phyloP scores from a whole-genome alignment of 2,329 filamentous ascomycete genomes.

The Monilinia vaccinii-corymbosi region DNA sequence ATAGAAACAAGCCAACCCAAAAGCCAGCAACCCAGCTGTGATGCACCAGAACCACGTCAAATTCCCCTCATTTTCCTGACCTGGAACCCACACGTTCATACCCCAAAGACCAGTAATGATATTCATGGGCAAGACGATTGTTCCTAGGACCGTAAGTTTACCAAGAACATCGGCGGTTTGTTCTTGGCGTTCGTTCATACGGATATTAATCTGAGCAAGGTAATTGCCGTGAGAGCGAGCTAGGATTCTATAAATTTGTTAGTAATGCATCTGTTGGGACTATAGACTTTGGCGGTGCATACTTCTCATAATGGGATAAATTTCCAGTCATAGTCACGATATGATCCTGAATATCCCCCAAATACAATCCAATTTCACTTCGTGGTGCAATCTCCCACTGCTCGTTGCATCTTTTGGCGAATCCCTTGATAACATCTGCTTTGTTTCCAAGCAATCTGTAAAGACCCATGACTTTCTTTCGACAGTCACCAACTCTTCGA shows the following conservation, averaged over 20 bases:
- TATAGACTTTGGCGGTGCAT: constrained; percentile 30
- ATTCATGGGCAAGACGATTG: constrained; percentile 97
- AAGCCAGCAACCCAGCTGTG: constrained; percentile 66
- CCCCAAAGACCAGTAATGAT: constrained; percentile 98
- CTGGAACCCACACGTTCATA: constrained; percentile 96
- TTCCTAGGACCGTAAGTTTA: constrained; percentile 90
- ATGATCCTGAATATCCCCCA: constrained; percentile 98
- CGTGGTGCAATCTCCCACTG: constrained; percentile 93
- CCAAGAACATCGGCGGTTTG: constrained; percentile 91
- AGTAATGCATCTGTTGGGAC: neutral
- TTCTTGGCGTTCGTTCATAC: constrained; percentile 96
- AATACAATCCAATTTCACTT: constrained; percentile 92
- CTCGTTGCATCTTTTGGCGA: constrained; percentile 96
- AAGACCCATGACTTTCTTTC: constrained; percentile 95
- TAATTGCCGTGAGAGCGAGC: constrained; percentile 92
- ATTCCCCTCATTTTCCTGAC: constrained; percentile 71
- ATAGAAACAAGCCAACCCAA: constrained; percentile 65
- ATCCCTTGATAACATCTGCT: constrained; percentile 97
- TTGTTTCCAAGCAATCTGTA: constrained; percentile 93
- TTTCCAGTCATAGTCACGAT: constrained; percentile 99
- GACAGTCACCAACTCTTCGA: constrained; percentile 80
- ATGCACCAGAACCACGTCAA: constrained; percentile 67
- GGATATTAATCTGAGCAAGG: constrained; percentile 97
- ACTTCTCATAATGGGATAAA: constrained; percentile 93
- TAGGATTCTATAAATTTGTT: constrained; percentile 53